Evolutionary conservation across 495 filamentous ascomycete genomes (phyloP).

Genomic region (Penicillium crystallinum): DNA sequence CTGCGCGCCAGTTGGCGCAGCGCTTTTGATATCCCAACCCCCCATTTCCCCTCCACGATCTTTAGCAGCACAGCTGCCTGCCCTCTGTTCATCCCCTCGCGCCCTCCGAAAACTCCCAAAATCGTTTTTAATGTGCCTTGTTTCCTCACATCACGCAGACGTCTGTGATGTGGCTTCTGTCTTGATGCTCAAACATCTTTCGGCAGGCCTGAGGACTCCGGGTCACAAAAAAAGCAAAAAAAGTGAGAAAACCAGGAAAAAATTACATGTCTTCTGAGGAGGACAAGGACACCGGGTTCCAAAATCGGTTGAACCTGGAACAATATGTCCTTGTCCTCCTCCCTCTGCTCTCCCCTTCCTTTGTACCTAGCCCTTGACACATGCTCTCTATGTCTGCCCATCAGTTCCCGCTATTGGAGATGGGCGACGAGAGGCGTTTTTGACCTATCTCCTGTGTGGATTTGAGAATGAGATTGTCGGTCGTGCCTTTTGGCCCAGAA

Average conservation of each 20-base stretch:
- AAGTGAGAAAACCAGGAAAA: slow-evolving; percentile 29
- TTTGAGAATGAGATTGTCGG: slow-evolving; percentile 7
- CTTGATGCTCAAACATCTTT: background rate
- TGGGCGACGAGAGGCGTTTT: slow-evolving; percentile 7
- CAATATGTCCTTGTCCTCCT: slow-evolving; percentile 1
- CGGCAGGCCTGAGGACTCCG: background rate
- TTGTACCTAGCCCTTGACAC: slow-evolving; percentile 23
- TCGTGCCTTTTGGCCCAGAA: slow-evolving; percentile 18
- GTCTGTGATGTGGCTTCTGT: background rate
- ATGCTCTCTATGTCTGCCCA: slow-evolving; percentile 2
- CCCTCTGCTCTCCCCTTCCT: slow-evolving; percentile 14
- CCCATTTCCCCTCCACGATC: slow-evolving; percentile 23
- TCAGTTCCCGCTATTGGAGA: background rate
- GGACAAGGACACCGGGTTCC: slow-evolving; percentile 3
- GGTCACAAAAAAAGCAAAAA: slow-evolving; percentile 35
- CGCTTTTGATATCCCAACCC: slow-evolving; percentile 25
- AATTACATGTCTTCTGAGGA: slow-evolving; percentile 23
- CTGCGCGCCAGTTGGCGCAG: slow-evolving; percentile 28
- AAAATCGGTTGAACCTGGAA: background rate
- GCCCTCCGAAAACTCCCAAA: slow-evolving; percentile 10
- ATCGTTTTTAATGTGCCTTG: slow-evolving; percentile 37
- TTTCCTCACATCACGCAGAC: background rate
- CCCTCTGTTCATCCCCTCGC: background rate
- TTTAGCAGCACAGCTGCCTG: slow-evolving; percentile 18
- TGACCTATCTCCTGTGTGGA: slow-evolving; percentile 20